These are phyloP conservation scores for Pichia rugopelliculosa DNA, from an alignment of 805 yeast genomes.

Conservation along the genomic window DNA sequence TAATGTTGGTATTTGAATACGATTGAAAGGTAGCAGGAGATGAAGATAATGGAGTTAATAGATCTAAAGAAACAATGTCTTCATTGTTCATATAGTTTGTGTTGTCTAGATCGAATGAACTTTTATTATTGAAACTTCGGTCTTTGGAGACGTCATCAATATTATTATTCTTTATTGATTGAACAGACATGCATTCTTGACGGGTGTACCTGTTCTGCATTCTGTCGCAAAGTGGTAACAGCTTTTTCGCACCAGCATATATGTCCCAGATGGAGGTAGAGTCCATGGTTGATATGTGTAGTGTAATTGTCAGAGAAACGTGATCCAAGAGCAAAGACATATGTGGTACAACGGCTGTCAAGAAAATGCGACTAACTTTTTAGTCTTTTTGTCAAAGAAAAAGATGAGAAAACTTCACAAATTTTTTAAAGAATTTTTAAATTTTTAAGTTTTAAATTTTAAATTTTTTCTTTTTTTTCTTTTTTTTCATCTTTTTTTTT, in stretches of 20 bases:
- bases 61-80: conserved; percentile 13
- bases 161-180: conserved; percentile 2
- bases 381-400: background rate
- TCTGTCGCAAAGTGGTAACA: conserved; percentile 29
- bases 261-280: conserved; percentile 30
- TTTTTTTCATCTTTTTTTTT: too few relatives aligned
- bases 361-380: background rate
- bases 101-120: background rate
- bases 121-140: background rate
- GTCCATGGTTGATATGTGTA: background rate
- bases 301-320: background rate
- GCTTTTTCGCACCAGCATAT: conserved; percentile 26
- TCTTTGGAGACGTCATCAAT: background rate
- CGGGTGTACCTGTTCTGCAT: conserved; percentile 23
- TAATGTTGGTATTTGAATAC: background rate
- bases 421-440: too few relatives aligned
- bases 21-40: conserved; percentile 1
- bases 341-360: background rate
- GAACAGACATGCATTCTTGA: conserved; percentile 23
- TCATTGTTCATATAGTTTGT: conserved; percentile 9
- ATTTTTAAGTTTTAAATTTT: too few relatives aligned
- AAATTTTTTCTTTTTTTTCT: too few relatives aligned
- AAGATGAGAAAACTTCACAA: background rate
- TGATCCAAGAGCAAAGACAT: background rate
- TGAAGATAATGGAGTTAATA: conserved; percentile 18